Percentiles rank a stretch among this genome's conserved stretches.
phyloP scores from a whole-genome alignment of 495 filamentous ascomycete genomes.

The Podospora sp. region DNA sequence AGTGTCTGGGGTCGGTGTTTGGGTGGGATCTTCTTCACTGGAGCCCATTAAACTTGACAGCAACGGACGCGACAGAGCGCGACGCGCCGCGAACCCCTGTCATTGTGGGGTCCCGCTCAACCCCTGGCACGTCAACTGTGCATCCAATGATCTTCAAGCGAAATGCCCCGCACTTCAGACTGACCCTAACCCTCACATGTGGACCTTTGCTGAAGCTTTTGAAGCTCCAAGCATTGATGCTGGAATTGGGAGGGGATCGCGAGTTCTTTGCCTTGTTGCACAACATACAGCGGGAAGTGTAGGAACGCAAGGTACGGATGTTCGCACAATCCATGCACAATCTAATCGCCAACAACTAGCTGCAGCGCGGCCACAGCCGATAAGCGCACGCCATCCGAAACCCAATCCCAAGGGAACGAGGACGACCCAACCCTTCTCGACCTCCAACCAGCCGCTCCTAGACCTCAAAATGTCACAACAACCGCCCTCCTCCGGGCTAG shows the following conservation, averaged over 20 bases:
- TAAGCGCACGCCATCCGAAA: background rate
- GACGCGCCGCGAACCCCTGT: slow-evolving; percentile 23
- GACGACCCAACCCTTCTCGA: background rate
- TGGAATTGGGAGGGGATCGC: background rate
- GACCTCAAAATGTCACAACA: slow-evolving; percentile 10
- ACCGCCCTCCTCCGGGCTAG: slow-evolving; percentile 6
- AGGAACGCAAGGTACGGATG: too few relatives aligned
- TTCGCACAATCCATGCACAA: background rate
- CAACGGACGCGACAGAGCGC: slow-evolving; percentile 22
- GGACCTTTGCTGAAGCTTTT: slow-evolving; percentile 12
- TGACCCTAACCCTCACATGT: slow-evolving; percentile 17
- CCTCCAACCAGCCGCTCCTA: background rate
- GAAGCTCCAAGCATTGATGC: background rate
- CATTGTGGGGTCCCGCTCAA: background rate
- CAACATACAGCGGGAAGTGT: too few relatives aligned
- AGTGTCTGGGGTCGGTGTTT: slow-evolving; percentile 7
- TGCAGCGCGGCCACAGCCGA: background rate
- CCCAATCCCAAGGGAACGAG: background rate
- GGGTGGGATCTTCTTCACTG: slow-evolving; percentile 6
- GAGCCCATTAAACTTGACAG: slow-evolving; percentile 32
- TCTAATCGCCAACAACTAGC: background rate
- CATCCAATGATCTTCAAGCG: background rate
- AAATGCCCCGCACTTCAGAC: background rate
- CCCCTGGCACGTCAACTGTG: background rate
- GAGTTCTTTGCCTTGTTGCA: background rate